Percentiles rank a stretch among this genome's conserved stretches.
Evolutionary conservation across 192 early-diverging fungal species (phyloP).

Genomic region (Gigaspora rosea): DNA sequence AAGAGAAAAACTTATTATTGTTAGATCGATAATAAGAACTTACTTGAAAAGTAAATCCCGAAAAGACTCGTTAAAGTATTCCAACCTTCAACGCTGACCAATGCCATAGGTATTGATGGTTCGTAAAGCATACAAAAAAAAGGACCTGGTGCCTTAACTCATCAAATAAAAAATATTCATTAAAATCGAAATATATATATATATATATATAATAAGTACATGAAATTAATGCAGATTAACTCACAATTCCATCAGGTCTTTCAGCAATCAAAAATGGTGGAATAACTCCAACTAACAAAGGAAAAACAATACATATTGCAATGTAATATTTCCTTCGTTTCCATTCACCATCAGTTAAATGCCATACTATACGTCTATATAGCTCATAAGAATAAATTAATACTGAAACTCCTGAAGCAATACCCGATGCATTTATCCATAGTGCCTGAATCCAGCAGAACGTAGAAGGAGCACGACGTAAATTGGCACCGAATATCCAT

Average conservation of each 20-base stretch:
- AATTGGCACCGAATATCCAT: conserved; percentile 23
- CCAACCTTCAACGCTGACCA: conserved; percentile 28
- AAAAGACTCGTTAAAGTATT: conserved; percentile 21
- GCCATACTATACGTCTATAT: conserved; percentile 12
- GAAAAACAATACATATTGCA: neutral
- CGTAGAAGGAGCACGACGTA: neutral
- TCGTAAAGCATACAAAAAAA: conserved; percentile 27
- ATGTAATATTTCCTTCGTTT: conserved; percentile 24
- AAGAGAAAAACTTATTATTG: neutral
- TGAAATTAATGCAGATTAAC: neutral
- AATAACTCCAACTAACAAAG: conserved; percentile 24
- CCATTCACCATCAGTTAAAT: conserved; percentile 9
- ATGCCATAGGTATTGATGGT: conserved; percentile 12
- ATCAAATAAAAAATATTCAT: neutral
- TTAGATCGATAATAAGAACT: neutral
- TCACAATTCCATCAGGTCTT: conserved; percentile 19
- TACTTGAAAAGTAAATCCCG: conserved; percentile 27
- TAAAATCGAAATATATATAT: neutral
- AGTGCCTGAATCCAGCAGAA: conserved; percentile 26
- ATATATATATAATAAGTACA: neutral
- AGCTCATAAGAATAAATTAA: conserved; percentile 21
- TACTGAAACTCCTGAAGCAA: neutral
- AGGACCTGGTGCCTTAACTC: neutral
- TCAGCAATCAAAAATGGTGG: conserved; percentile 16
- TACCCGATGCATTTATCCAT: conserved; percentile 21